Evolutionary conservation across 179 eudicot species (phyloP).

Genomic region (Beta corolliflora): DNA sequence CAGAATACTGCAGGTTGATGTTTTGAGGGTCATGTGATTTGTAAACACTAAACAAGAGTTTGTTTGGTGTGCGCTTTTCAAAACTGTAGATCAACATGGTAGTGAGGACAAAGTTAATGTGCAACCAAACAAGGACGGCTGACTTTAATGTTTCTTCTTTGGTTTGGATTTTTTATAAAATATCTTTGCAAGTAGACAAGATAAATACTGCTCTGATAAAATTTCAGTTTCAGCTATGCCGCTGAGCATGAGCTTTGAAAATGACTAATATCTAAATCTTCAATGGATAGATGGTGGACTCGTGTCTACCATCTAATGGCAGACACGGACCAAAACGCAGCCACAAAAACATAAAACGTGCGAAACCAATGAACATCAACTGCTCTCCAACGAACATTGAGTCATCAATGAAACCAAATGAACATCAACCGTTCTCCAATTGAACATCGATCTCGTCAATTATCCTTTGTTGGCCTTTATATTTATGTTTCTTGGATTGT

Average conservation of each 20-base stretch:
- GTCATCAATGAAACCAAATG: no score
- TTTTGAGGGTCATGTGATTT: background rate
- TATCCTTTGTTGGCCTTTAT: no score
- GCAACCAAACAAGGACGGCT: conserved; percentile 27
- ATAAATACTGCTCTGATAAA: background rate
- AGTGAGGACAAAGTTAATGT: conserved; percentile 26
- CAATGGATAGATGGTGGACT: no score
- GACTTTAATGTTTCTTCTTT: conserved; percentile 12
- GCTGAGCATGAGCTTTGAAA: background rate
- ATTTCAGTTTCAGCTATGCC: background rate
- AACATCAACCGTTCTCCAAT: no score
- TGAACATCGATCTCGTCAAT: no score
- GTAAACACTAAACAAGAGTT: background rate
- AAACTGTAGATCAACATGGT: background rate
- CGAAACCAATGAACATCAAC: no score
- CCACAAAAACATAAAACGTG: no score
- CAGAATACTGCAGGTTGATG: background rate
- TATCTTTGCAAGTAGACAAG: background rate
- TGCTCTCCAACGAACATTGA: no score
- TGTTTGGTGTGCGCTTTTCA: conserved; percentile 7
- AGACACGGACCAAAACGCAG: no score
- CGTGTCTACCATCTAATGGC: no score
- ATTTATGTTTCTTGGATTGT: no score
- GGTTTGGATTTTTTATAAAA: background rate
- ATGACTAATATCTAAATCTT: no score